Percentiles rank a stretch among this genome's conserved stretches.
Conservation (phyloP, 371 early-diverging fungal genomes). For the Lichtheimia ramosa region DNA sequence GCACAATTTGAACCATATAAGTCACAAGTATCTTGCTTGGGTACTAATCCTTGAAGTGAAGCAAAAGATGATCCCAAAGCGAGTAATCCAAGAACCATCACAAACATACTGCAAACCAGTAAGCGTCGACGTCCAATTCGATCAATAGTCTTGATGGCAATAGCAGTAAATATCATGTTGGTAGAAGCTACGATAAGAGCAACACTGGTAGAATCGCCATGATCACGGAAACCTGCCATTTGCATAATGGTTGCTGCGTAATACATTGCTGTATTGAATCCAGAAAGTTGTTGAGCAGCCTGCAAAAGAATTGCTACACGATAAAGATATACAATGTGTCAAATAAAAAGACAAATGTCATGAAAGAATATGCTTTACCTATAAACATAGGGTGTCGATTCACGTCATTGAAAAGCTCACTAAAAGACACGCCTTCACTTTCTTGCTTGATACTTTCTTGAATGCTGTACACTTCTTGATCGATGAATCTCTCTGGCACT, state of each 20-base stretch:
- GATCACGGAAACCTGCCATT: conserved; percentile 63
- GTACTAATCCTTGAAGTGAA: conserved; percentile 56
- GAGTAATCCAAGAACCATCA: conserved; percentile 56
- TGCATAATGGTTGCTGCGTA: conserved; percentile 66
- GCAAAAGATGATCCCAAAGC: conserved; percentile 63
- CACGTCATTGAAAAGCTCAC: conserved; percentile 46
- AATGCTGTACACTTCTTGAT: conserved; percentile 46
- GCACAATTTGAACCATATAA: conserved; percentile 59
- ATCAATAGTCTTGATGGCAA: conserved; percentile 61
- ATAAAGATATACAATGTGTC: neutral
- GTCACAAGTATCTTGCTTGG: conserved; percentile 46
- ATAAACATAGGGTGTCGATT: conserved; percentile 57
- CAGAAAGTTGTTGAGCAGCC: conserved; percentile 63
- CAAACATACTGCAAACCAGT: conserved; percentile 56
- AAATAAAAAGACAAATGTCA: neutral
- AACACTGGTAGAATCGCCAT: conserved; percentile 54
- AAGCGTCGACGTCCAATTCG: conserved; percentile 60
- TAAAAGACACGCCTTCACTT: conserved; percentile 42
- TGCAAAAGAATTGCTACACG: conserved; percentile 51
- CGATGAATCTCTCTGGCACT: conserved; percentile 48
- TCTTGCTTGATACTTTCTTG: conserved; percentile 36
- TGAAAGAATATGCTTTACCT: conserved; percentile 17
- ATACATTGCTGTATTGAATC: conserved; percentile 73
- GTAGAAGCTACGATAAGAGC: conserved; percentile 61
- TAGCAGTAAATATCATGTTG: conserved; percentile 55